Conservation (phyloP, 2,329 filamentous ascomycete genomes). For the Periconia sp. region DNA sequence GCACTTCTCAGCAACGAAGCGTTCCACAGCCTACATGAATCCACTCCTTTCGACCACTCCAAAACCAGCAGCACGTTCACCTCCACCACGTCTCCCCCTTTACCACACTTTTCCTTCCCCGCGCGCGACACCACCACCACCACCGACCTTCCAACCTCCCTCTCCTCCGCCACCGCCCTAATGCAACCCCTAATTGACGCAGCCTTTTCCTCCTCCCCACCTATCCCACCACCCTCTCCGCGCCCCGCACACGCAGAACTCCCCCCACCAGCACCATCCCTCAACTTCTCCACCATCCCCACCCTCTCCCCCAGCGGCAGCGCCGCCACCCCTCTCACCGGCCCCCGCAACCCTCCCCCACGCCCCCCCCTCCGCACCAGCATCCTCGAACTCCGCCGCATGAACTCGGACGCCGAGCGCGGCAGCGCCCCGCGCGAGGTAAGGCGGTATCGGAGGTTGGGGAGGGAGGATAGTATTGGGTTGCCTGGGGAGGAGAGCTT, state of each 20-base stretch:
- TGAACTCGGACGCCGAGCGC: slow-evolving; percentile 45
- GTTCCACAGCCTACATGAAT: slow-evolving; percentile 16
- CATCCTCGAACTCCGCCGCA: slow-evolving; percentile 44
- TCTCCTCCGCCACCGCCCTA: slow-evolving; percentile 9
- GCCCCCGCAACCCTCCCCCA: slow-evolving; percentile 39
- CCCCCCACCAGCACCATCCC: slow-evolving; percentile 11
- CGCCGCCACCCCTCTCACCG: no score
- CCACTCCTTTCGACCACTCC: slow-evolving; percentile 14
- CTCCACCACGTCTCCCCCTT: slow-evolving; percentile 8
- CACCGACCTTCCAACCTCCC: slow-evolving; percentile 14
- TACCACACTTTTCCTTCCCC: not conserved
- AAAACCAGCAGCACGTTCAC: not conserved
- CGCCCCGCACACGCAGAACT: slow-evolving; percentile 22
- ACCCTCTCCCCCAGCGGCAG: slow-evolving; percentile 17
- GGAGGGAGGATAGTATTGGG: slow-evolving; percentile 38
- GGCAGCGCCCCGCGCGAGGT: slow-evolving; percentile 25
- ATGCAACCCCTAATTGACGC: slow-evolving; percentile 26
- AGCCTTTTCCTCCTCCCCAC: slow-evolving; percentile 20
- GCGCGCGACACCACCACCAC: slow-evolving; percentile 8
- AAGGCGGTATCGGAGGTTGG: slow-evolving; percentile 43
- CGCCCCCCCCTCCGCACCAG: slow-evolving; percentile 42
- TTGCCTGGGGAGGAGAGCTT: slow-evolving; percentile 34
- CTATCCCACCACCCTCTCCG: slow-evolving; percentile 22
- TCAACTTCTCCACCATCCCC: slow-evolving; percentile 27
- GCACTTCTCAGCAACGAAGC: slow-evolving; percentile 25